Evolutionary conservation across 768 basidiomycete species (phyloP).

Genomic region (Scleroderma citrinum): DNA sequence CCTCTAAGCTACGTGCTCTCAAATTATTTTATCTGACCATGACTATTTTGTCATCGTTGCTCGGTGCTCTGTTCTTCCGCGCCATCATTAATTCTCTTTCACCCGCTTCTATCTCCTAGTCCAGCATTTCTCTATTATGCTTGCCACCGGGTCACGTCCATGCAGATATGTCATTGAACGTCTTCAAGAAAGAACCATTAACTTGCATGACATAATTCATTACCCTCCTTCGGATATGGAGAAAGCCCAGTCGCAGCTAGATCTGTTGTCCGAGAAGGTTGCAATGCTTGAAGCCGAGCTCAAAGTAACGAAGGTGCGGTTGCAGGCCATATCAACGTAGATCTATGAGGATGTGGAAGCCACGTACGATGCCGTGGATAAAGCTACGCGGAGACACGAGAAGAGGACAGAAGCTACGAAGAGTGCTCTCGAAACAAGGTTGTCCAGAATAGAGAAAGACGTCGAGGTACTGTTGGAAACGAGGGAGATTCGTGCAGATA

Average conservation of each 20-base stretch:
- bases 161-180: constrained; percentile 70
- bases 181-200: constrained; percentile 48
- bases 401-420: constrained; percentile 37
- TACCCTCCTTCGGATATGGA: constrained; percentile 39
- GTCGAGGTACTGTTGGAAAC: constrained; percentile 30
- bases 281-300: too few species aligned
- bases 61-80: constrained; percentile 64
- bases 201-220: constrained; percentile 58
- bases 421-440: constrained; percentile 27
- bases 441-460: constrained; percentile 32
- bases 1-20: constrained; percentile 51
- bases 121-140: constrained; percentile 72
- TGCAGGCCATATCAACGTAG: constrained; percentile 43
- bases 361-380: constrained; percentile 47
- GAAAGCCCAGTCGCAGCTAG: constrained; percentile 23
- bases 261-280: constrained; percentile 37
- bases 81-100: constrained; percentile 47
- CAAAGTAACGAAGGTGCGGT: constrained; percentile 34
- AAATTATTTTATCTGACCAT: constrained; percentile 62
- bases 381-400: constrained; percentile 46
- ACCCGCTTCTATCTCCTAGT: constrained; percentile 67
- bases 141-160: constrained; percentile 75
- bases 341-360: constrained; percentile 58
- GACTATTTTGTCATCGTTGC: constrained; percentile 58
- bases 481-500: constrained; percentile 22